Evolutionary conservation across 1,284 basidiomycete genomes (phyloP), one percentile per base, ranked within the genome.

Genomic region (Boletus calvinii): DNA sequence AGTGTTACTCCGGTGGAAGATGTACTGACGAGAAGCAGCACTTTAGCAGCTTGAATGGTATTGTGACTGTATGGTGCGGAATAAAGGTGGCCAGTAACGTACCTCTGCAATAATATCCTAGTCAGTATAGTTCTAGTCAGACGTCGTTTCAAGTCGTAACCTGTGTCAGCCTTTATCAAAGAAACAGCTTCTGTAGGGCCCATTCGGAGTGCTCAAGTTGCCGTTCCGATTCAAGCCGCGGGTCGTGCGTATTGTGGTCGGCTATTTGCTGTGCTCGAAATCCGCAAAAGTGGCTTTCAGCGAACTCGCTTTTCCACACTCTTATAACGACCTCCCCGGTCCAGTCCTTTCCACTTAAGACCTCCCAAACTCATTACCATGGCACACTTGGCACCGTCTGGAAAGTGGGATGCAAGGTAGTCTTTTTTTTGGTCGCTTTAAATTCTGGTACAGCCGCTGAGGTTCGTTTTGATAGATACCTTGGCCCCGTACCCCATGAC

Each of bases 401-500:
- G 72, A 39, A 86, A 86, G 73, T 88, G 85, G 85, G 84, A 88
- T 64, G 79, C 84, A 64, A 80, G 86, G 86, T 86, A 56, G 10
- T 22, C 12, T 5, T 29, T 41, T 58, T n/a, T 46, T 52, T 22
- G 29, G 29, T 29, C 11, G 6, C 2, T 29, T n/a, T n/a, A n/a
- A n/a, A n/a, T n/a, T 11, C 26, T 7, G 26, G 26, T 8, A 7
- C 7, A 26, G 7, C 26, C 26, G 6, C 26, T 26, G 26, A 26
- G 26, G 8, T 29, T 11, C 50, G 36, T 44, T 18, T 15, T 17
- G 48, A 31, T 56, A 85, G 86, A 67, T 78, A 79, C 62, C 71
- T 80, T 51, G 85, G 86, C 50, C 84, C 88, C 65, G 79, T 90
- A 52, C 85, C 84, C 62, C 87, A 90, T 67, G 87, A 90, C 63